These are phyloP conservation scores for Poa annua DNA, from an alignment of 176 grass and related monocot genomes.

Conservation along the genomic window DNA sequence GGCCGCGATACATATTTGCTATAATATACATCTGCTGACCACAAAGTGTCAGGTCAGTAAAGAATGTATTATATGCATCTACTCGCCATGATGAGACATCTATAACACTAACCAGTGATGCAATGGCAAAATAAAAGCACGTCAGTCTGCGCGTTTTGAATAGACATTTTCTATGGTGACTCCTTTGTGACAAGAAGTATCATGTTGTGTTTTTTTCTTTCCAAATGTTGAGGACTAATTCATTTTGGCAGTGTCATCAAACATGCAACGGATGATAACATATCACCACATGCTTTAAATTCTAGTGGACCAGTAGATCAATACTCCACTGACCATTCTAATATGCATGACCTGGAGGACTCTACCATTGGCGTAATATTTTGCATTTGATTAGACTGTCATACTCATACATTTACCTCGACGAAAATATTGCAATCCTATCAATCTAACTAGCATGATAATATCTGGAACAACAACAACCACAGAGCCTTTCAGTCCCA, in stretches of 20 bases:
- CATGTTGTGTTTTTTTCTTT: not conserved
- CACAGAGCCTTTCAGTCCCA: no score
- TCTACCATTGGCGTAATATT: not conserved
- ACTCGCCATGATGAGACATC: not conserved
- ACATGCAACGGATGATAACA: not conserved
- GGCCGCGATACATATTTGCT: not conserved
- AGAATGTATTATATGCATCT: not conserved
- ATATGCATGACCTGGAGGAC: not conserved
- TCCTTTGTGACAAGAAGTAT: not conserved
- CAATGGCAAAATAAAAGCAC: not conserved
- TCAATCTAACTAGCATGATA: conserved; percentile 14
- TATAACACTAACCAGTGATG: not conserved
- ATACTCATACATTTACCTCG: not conserved
- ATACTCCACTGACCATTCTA: not conserved
- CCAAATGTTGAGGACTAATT: not conserved
- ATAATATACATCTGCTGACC: not conserved
- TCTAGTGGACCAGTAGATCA: not conserved
- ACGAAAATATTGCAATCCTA: conserved; percentile 1
- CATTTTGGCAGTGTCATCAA: not conserved
- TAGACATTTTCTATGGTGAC: not conserved
- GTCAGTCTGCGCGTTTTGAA: not conserved
- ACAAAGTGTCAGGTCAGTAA: not conserved
- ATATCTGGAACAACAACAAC: not conserved
- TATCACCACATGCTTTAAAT: not conserved
- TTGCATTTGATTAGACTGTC: not conserved